A percentile compares a stretch with the other conserved stretches of the same genome.
Evolutionary conservation across 345 rosid genomes (phyloP).

Genomic region (Raphanus sativus): DNA sequence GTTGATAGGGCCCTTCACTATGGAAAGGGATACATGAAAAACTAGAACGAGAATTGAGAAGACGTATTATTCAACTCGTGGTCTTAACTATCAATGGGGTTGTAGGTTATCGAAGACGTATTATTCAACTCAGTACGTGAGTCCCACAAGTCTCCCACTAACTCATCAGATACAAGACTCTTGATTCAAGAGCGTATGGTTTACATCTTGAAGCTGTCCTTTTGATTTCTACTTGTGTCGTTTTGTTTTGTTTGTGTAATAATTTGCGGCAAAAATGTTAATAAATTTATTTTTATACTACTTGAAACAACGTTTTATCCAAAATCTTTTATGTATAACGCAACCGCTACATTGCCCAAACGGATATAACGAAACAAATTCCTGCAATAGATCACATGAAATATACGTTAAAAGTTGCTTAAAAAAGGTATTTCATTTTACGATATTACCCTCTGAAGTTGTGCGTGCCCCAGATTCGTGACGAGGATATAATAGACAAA

Average conservation of each 20-base stretch:
- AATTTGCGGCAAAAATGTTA: neutral
- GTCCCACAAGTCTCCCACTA: constrained; percentile 47
- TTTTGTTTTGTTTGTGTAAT: neutral
- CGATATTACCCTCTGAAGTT: neutral
- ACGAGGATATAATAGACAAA: constrained; percentile 2
- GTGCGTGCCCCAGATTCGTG: neutral
- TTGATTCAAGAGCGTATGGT: constrained; percentile 80
- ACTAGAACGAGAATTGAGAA: no score
- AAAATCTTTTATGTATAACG: neutral
- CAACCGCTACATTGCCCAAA: neutral
- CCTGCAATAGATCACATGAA: neutral
- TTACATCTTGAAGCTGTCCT: constrained; percentile 54
- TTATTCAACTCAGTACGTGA: constrained; percentile 83
- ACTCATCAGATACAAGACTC: constrained; percentile 42
- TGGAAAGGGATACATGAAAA: no score
- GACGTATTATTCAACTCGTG: no score
- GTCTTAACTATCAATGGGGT: constrained; percentile 1
- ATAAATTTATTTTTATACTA: neutral
- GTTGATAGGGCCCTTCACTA: no score
- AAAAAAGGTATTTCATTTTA: neutral
- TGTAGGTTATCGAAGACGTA: constrained; percentile 82
- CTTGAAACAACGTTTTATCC: neutral
- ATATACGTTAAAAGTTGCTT: neutral
- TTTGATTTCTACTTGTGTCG: neutral
- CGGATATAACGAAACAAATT: neutral